Percentiles rank a stretch among this genome's conserved stretches.
These are phyloP conservation scores for Entomortierella lignicola DNA, from an alignment of 192 early-diverging fungal genomes.

Conservation along the genomic window DNA sequence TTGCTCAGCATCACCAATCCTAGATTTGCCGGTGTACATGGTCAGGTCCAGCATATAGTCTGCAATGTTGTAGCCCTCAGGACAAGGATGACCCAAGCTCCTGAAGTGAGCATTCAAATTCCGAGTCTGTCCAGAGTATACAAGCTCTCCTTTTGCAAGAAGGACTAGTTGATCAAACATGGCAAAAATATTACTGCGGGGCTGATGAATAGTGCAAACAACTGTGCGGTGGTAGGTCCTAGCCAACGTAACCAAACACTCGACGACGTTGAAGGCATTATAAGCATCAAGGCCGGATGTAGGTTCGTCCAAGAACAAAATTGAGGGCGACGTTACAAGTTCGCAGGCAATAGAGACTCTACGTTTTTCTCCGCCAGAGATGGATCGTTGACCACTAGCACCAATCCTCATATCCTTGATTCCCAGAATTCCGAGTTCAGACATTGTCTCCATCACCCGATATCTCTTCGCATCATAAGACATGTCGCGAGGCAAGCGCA, in stretches of 20 bases:
- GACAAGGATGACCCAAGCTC: slow-evolving; percentile 82
- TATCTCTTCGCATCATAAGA: slow-evolving; percentile 73
- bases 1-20: neutral
- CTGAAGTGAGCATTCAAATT: slow-evolving; percentile 78
- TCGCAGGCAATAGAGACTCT: slow-evolving; percentile 95
- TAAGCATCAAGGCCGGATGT: slow-evolving; percentile 90
- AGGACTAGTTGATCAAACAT: slow-evolving; percentile 92
- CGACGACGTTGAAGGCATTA: slow-evolving; percentile 96
- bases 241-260: slow-evolving; percentile 82
- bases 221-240: slow-evolving; percentile 75
- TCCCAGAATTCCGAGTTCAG: slow-evolving; percentile 84
- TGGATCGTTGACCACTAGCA: slow-evolving; percentile 72
- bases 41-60: slow-evolving; percentile 84
- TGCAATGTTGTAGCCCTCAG: slow-evolving; percentile 91
- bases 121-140: slow-evolving; percentile 84
- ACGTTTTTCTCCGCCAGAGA: slow-evolving; percentile 93
- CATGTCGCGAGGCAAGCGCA: slow-evolving; percentile 82
- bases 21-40: slow-evolving; percentile 55
- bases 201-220: slow-evolving; percentile 96
- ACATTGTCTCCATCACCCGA: slow-evolving; percentile 83
- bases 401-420: slow-evolving; percentile 89
- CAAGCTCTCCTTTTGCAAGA: slow-evolving; percentile 81
- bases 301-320: slow-evolving; percentile 91
- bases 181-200: slow-evolving; percentile 89
- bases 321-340: slow-evolving; percentile 90